Conservation (phyloP, 2,329 filamentous ascomycete species). For the Penicillium sp. region DNA sequence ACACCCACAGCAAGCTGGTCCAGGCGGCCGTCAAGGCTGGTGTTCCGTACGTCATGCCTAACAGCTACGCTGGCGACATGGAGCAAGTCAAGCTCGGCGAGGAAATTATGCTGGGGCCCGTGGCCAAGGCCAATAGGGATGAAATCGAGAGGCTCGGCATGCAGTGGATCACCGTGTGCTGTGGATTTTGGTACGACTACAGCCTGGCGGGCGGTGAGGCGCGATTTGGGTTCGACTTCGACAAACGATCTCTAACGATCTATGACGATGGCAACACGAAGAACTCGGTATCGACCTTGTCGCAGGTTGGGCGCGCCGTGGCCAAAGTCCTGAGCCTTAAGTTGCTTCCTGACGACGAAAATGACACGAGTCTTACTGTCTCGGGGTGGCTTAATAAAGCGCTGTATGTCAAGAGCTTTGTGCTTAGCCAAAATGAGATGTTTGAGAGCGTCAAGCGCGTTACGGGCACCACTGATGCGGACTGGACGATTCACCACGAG, state of each 20-base stretch:
- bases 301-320: constrained; percentile 55
- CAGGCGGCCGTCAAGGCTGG: constrained; percentile 46
- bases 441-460: constrained; percentile 60
- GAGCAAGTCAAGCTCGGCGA: constrained; percentile 33
- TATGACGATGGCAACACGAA: constrained; percentile 55
- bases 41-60: constrained; percentile 57
- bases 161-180: constrained; percentile 46
- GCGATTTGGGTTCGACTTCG: constrained; percentile 52
- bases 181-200: constrained; percentile 56
- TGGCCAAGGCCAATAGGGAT: constrained; percentile 24
- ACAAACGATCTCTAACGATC: constrained; percentile 43
- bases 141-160: constrained; percentile 44
- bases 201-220: constrained; percentile 40
- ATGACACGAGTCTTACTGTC: constrained; percentile 40
- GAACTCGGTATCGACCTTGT: constrained; percentile 49
- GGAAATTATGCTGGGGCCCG: constrained; percentile 36
- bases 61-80: constrained; percentile 40
- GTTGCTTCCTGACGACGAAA: constrained; percentile 40
- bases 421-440: constrained; percentile 62
- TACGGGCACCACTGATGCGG: constrained; percentile 54
- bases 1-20: constrained; percentile 6
- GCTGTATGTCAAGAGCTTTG: constrained; percentile 57
- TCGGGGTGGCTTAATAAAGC: constrained; percentile 48
- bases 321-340: constrained; percentile 51
- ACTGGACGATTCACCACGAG: constrained; percentile 60